Conservation (phyloP, 805 yeast species). For the Cyberlindnera maritima region DNA sequence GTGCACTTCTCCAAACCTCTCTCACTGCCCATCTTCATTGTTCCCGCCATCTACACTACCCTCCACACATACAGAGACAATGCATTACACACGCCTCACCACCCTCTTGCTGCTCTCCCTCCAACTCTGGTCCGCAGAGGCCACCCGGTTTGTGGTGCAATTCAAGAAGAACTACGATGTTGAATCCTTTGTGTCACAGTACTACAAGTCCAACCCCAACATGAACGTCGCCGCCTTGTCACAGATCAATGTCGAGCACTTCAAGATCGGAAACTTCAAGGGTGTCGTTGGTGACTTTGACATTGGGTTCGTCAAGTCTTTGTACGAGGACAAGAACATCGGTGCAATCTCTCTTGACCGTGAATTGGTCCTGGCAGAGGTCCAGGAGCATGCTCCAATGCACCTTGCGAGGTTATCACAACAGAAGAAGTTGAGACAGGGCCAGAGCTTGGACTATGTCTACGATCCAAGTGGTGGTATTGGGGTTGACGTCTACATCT, state of each 20-base stretch:
- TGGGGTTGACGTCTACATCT: conserved; percentile 36
- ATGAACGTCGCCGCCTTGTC: conserved; percentile 15
- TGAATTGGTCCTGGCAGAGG: conserved; percentile 34
- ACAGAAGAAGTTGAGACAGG: conserved; percentile 22
- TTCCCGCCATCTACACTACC: no score
- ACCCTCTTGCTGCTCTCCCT: not conserved
- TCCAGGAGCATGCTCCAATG: conserved; percentile 41
- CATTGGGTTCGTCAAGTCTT: conserved; percentile 27
- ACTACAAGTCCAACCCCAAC: conserved; percentile 13
- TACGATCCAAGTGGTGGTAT: conserved; percentile 42
- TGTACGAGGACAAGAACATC: conserved; percentile 35
- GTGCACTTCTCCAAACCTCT: no score
- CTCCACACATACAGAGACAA: not conserved
- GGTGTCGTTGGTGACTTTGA: conserved; percentile 38
- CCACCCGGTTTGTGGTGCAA: conserved; percentile 27
- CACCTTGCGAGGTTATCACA: conserved; percentile 44
- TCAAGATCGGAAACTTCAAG: conserved; percentile 32
- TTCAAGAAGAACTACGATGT: conserved; percentile 23
- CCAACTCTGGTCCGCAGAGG: not conserved
- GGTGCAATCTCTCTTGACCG: conserved; percentile 37
- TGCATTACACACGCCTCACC: not conserved
- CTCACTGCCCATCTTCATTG: no score
- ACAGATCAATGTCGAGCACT: conserved; percentile 18
- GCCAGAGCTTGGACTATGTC: conserved; percentile 35
- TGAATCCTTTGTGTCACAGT: conserved; percentile 17